These are phyloP conservation scores for Amborella trichopoda DNA, from an alignment of 164 flowering plant genomes.

Conservation along the genomic window DNA sequence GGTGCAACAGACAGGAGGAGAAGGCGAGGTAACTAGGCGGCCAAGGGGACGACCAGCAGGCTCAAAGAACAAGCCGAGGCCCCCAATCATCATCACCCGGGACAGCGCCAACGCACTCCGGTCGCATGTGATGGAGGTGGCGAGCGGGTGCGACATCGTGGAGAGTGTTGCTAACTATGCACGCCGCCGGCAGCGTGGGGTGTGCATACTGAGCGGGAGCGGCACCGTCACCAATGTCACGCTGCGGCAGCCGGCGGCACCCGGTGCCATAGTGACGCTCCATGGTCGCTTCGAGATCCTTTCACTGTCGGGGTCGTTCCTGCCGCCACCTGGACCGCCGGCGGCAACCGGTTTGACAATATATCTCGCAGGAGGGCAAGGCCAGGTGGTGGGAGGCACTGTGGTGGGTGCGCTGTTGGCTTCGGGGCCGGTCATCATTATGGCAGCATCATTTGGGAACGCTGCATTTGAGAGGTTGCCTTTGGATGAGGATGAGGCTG, in stretches of 20 bases:
- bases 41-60: slow-evolving; percentile 77
- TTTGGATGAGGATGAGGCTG: slow-evolving; percentile 44
- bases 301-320: slow-evolving; percentile 61
- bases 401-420: slow-evolving; percentile 64
- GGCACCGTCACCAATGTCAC: slow-evolving; percentile 72
- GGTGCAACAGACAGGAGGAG: slow-evolving; percentile 9
- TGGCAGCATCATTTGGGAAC: slow-evolving; percentile 82
- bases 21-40: slow-evolving; percentile 37
- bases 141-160: slow-evolving; percentile 50
- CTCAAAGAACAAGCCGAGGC: slow-evolving; percentile 81
- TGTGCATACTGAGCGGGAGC: slow-evolving; percentile 59
- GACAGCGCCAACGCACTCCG: slow-evolving; percentile 75
- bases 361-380: slow-evolving; percentile 73
- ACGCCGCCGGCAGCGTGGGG: slow-evolving; percentile 54
- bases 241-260: slow-evolving; percentile 49
- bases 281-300: slow-evolving; percentile 76
- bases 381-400: slow-evolving; percentile 73
- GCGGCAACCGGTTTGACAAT: slow-evolving; percentile 64
- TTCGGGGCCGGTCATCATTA: slow-evolving; percentile 68
- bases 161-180: slow-evolving; percentile 59
- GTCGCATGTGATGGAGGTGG: slow-evolving; percentile 70
- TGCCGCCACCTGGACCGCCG: slow-evolving; percentile 82
- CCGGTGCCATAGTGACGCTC: slow-evolving; percentile 52
- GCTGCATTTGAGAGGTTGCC: slow-evolving; percentile 83
- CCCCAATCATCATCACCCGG: slow-evolving; percentile 70